Percentiles rank a stretch among this genome's conserved stretches.
These are phyloP conservation scores for Phytophthora cryptogea DNA, from an alignment of 352 stramenopile genomes.

Conservation along the genomic window DNA sequence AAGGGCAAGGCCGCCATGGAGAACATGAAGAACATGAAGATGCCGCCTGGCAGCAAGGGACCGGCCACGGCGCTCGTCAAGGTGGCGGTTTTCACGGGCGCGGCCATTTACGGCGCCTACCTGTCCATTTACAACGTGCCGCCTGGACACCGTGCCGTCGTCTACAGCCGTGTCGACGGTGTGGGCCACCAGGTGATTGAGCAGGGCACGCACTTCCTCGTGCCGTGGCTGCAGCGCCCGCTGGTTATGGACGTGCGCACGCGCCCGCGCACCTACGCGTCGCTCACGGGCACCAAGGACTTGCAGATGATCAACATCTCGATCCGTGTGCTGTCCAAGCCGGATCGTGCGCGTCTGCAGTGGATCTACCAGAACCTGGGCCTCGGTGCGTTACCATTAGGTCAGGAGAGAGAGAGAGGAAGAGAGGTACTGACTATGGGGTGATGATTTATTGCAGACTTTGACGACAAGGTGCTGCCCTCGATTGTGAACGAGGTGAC, in stretches of 20 bases:
- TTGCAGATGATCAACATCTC: constrained; percentile 99
- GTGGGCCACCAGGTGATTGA: constrained; percentile 79
- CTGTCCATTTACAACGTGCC: constrained; percentile 90
- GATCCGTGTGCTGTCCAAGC: constrained; percentile 98
- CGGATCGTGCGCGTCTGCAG: constrained; percentile 92
- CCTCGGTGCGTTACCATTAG: constrained; percentile 53
- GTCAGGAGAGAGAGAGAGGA: too few relatives aligned
- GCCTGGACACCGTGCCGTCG: constrained; percentile 85
- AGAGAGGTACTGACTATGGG: neutral
- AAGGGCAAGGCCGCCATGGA: constrained; percentile 88
- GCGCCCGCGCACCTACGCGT: constrained; percentile 93
- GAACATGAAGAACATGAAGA: constrained; percentile 91
- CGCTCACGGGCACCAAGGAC: constrained; percentile 95
- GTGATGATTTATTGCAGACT: constrained; percentile 77
- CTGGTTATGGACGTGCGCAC: constrained; percentile 96
- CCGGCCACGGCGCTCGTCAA: constrained; percentile 64
- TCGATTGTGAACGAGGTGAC: constrained; percentile 99
- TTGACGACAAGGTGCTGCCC: constrained; percentile 97
- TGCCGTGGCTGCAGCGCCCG: constrained; percentile 98
- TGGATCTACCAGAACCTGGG: constrained; percentile 97
- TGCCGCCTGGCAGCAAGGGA: constrained; percentile 67
- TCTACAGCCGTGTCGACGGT: constrained; percentile 91
- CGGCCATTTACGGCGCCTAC: constrained; percentile 78
- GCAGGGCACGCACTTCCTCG: constrained; percentile 96
- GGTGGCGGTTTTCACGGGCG: constrained; percentile 62